Percentiles rank a stretch among this genome's conserved stretches.
phyloP scores from a whole-genome alignment of 2,329 filamentous ascomycete species.

The Fusarium avenaceum region DNA sequence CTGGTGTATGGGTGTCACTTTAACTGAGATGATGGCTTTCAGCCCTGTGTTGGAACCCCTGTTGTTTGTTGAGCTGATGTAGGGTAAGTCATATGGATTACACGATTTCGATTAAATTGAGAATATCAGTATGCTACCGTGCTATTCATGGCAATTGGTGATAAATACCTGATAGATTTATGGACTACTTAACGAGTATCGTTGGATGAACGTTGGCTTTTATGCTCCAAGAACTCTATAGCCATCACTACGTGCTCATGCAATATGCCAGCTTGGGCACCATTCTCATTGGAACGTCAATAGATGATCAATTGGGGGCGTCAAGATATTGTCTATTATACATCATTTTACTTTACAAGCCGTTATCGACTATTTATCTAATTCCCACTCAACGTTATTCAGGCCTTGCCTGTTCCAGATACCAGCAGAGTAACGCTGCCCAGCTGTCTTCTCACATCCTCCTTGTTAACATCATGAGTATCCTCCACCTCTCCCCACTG shows the following conservation, averaged over 20 bases:
- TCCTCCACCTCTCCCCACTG: conserved; percentile 98
- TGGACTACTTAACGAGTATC: background rate
- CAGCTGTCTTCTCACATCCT: conserved; percentile 88
- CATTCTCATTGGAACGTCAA: background rate
- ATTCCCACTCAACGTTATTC: background rate
- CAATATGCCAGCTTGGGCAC: background rate
- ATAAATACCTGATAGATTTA: background rate
- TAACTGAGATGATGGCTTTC: background rate
- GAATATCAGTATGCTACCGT: background rate
- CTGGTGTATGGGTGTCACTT: conserved; percentile 6
- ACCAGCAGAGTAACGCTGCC: conserved; percentile 89
- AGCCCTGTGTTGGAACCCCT: background rate
- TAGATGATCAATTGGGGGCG: background rate
- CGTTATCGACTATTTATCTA: background rate
- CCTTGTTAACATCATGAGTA: conserved; percentile 95
- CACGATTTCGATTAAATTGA: no score
- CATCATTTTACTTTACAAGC: conserved; percentile 40
- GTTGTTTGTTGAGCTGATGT: background rate
- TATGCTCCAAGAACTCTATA: background rate
- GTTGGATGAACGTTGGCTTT: background rate
- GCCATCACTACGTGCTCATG: no score
- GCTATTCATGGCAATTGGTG: background rate
- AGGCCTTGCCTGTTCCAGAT: conserved; percentile 64
- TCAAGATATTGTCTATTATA: conserved; percentile 26
- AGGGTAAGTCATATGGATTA: conserved; percentile 13